phyloP scores from a whole-genome alignment of 2,329 filamentous ascomycete species.

The Aspergillus oerlinghausenensis region DNA sequence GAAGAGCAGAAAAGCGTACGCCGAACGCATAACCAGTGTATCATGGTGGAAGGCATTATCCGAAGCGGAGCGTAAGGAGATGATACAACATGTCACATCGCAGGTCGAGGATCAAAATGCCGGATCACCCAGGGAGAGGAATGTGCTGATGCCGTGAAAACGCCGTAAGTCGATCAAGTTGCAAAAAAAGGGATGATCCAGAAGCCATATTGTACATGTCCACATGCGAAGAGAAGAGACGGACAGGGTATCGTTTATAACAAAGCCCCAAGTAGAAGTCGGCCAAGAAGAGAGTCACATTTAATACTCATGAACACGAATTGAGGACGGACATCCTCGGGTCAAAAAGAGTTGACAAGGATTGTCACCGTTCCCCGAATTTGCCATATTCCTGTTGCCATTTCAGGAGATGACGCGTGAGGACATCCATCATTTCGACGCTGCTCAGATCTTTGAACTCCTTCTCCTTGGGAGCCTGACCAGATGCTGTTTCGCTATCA shows the following conservation, averaged over 20 bases:
- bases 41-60: background rate
- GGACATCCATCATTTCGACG: conserved; percentile 84
- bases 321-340: background rate
- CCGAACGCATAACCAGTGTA: background rate
- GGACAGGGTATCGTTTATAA: conserved; percentile 20
- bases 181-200: conserved; percentile 15
- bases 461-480: conserved; percentile 29
- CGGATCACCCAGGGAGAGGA: conserved; percentile 1
- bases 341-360: conserved; percentile 1
- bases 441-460: conserved; percentile 73
- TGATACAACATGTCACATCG: conserved; percentile 5
- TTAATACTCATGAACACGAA: background rate
- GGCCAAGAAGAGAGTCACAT: conserved; percentile 3
- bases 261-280: conserved; percentile 6
- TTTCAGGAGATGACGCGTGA: conserved; percentile 74
- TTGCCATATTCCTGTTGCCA: conserved; percentile 73
- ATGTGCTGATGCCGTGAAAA: conserved; percentile 10
- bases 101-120: background rate
- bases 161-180: conserved; percentile 20
- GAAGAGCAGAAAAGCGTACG: background rate
- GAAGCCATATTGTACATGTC: conserved; percentile 26
- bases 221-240: conserved; percentile 14
- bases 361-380: conserved; percentile 44
- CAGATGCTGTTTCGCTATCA: conserved; percentile 20
- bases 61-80: background rate